Evolutionary conservation across 2,329 filamentous ascomycete genomes (phyloP), one percentile per base, ranked within the genome.

Genomic region (Epichloe glyceriae): DNA sequence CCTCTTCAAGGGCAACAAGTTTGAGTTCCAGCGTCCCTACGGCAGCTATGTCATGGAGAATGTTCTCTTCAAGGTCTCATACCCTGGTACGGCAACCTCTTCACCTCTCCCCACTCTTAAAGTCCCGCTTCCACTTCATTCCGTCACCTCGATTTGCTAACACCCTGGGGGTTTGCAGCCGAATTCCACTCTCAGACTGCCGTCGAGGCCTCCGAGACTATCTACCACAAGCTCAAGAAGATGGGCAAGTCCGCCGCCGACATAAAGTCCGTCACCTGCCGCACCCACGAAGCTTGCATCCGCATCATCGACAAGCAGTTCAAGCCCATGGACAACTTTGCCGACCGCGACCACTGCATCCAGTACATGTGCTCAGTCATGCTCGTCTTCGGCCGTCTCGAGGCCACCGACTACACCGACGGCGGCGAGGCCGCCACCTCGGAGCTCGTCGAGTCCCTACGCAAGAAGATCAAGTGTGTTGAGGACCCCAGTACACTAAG

Each of bases 11-110:
- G 89, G 89, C 72, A 88, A 94, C 63, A 87, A 87, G 71, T 98
- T 98, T 68, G 76, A 89, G 69, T 98, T 96, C 79, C 91, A 97
- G 77, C 83, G 93, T 56, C 82, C 85, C 53, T 98, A 98, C 66
- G 91, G 90, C 66, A 95, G 86, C 76, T 98, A 98, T 70, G 93
- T 98, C 59, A 98, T 98, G 93, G 93, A 98, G 82, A 98, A 97
- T 65, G 89, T 98, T 54, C 83, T 98, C 57, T 98, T 98, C 85
- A 98, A 98, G 81, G 93, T 98, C 54, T 98, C 93, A 44, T 97
- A 96, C 69, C 91, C 91, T 64, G 86, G 86, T 88, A 75, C 67
- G 78, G 67, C n/a, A n/a, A n/a, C n/a, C 14, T 14, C 17, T 30
- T 30, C 26, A 30, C 26, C 8, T 30, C 15, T 1, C 20, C 46